Evolutionary conservation across 495 filamentous ascomycete species (phyloP).

Genomic region (Niebla homalea): DNA sequence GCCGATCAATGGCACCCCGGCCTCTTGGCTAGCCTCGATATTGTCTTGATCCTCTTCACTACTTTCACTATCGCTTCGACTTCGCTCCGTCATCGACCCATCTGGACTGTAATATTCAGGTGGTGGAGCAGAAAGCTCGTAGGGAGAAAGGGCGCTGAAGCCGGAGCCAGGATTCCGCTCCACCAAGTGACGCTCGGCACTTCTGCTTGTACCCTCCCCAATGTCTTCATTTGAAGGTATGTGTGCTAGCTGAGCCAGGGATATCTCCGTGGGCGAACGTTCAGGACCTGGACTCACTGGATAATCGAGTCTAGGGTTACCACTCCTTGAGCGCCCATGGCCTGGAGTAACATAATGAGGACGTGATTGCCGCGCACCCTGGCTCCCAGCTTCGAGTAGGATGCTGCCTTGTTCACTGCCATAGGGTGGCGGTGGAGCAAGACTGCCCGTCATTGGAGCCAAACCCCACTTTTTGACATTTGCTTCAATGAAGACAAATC

Average conservation of each 20-base stretch:
- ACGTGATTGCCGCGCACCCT: conserved; percentile 42
- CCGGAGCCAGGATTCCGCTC: conserved; percentile 22
- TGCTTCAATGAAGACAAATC: conserved; percentile 97
- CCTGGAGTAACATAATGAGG: conserved; percentile 34
- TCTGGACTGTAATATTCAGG: conserved; percentile 66
- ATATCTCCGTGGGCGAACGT: conserved; percentile 92
- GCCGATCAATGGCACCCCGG: background rate
- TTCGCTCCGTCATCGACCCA: conserved; percentile 32
- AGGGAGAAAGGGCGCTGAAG: conserved; percentile 25
- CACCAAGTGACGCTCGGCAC: conserved; percentile 24
- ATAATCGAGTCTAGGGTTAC: conserved; percentile 48
- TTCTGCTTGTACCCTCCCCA: conserved; percentile 62
- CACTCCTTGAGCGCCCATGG: conserved; percentile 29
- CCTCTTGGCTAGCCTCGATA: background rate
- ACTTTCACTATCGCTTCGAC: conserved; percentile 39
- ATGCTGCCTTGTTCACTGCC: conserved; percentile 94
- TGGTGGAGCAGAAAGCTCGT: conserved; percentile 34
- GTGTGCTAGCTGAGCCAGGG: conserved; percentile 63
- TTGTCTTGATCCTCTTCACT: conserved; percentile 21
- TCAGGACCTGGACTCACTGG: conserved; percentile 81
- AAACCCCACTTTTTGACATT: conserved; percentile 99
- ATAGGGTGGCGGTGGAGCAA: conserved; percentile 92
- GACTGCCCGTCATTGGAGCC: conserved; percentile 86
- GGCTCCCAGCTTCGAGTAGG: conserved; percentile 71
- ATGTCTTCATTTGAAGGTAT: conserved; percentile 58